Evolutionary conservation across 768 basidiomycete genomes (phyloP).

Genomic region (Macrolepiota dolichaula): DNA sequence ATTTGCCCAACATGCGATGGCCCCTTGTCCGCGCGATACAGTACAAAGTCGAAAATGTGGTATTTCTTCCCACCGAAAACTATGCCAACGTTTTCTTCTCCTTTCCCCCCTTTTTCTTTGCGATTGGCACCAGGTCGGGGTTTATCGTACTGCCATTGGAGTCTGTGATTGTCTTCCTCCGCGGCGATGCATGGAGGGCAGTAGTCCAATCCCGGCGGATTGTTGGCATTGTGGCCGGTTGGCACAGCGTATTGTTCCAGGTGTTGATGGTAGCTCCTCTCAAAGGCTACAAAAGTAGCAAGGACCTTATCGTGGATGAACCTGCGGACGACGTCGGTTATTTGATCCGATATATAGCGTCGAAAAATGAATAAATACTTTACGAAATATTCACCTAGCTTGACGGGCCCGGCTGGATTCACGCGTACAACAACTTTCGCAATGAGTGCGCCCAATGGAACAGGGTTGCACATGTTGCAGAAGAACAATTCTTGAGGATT

Average conservation of each 20-base stretch:
- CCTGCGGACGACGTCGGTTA: constrained; percentile 24
- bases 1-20: constrained; percentile 17
- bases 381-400: constrained; percentile 16
- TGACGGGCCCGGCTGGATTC: constrained; percentile 6
- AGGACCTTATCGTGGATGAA: constrained; percentile 45
- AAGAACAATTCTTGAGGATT: constrained; percentile 67
- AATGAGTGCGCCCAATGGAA: constrained; percentile 36
- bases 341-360: not conserved
- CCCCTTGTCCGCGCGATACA: constrained; percentile 44
- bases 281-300: constrained; percentile 44
- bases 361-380: not conserved
- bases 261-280: constrained; percentile 18
- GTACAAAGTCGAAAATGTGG: constrained; percentile 60
- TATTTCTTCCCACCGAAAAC: constrained; percentile 49
- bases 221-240: not conserved
- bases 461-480: constrained; percentile 47
- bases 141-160: constrained; percentile 11
- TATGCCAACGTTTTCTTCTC: constrained; percentile 20
- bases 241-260: constrained; percentile 20
- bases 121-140: constrained; percentile 19
- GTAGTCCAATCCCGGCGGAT: constrained; percentile 39
- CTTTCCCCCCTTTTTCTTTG: too few relatives aligned
- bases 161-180: constrained; percentile 20
- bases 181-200: constrained; percentile 46
- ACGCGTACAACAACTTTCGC: constrained; percentile 47